Conservation (phyloP, 2,329 filamentous ascomycete genomes). For the Fusarium heterosporum region DNA sequence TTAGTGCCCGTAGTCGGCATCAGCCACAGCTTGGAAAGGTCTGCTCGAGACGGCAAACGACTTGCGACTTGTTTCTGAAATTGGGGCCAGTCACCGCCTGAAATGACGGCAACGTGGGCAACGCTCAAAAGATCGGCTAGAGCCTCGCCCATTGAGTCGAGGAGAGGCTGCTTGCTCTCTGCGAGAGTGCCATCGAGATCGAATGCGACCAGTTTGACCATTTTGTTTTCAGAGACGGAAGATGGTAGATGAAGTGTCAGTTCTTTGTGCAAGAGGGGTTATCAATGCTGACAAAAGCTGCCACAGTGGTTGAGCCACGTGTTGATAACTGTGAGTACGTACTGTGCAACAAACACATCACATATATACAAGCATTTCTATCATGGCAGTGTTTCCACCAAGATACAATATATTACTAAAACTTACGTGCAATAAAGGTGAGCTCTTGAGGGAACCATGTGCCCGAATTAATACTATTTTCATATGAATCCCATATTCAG, state of each 20-base stretch:
- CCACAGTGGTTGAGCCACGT: background rate
- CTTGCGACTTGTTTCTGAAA: conserved; percentile 25
- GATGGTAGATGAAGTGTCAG: background rate
- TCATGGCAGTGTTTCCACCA: background rate
- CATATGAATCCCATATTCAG: background rate
- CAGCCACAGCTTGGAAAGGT: conserved; percentile 20
- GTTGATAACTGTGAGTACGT: background rate
- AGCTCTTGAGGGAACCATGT: background rate
- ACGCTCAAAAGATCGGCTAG: conserved; percentile 18
- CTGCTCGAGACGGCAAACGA: conserved; percentile 12
- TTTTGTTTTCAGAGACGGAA: background rate
- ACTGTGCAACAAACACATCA: too few relatives aligned
- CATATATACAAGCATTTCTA: too few relatives aligned
- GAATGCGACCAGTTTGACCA: conserved; percentile 26
- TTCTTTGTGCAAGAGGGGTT: background rate
- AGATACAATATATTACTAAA: background rate
- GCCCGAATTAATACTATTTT: background rate
- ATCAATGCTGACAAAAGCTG: background rate
- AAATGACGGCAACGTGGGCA: conserved; percentile 22
- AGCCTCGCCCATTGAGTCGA: conserved; percentile 22
- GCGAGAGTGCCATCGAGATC: conserved; percentile 28
- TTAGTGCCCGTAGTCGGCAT: conserved; percentile 25
- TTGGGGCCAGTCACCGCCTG: conserved; percentile 23
- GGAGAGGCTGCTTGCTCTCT: conserved; percentile 23
- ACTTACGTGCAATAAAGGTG: background rate